Percentiles rank a stretch among this genome's conserved stretches.
Conservation (phyloP, 2,329 filamentous ascomycete genomes). For the Aspergillus sp. region DNA sequence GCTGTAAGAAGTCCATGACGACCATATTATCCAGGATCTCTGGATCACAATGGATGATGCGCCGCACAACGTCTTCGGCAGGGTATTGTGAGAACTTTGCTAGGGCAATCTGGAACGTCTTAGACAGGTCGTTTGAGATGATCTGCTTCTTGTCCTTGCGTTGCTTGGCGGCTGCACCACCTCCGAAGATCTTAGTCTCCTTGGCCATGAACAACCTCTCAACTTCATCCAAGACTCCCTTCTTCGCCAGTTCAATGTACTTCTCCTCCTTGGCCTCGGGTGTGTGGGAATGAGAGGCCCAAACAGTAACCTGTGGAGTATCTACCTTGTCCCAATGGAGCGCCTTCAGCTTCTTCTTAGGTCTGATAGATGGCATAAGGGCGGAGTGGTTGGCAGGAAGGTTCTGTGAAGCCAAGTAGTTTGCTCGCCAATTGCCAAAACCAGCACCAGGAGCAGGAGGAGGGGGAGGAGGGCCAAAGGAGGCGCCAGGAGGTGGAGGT, state of each 20-base stretch:
- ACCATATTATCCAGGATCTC: conserved; percentile 85
- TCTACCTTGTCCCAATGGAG: conserved; percentile 99
- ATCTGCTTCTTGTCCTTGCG: conserved; percentile 97
- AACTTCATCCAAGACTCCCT: conserved; percentile 94
- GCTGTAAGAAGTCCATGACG: conserved; percentile 94
- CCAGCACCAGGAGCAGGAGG: conserved; percentile 65
- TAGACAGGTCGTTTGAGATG: conserved; percentile 84
- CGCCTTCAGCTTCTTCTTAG: conserved; percentile 99
- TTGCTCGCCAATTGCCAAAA: conserved; percentile 59
- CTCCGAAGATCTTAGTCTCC: conserved; percentile 80
- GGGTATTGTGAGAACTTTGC: conserved; percentile 86
- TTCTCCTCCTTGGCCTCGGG: conserved; percentile 89
- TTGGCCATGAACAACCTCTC: conserved; percentile 97
- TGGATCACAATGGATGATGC: conserved; percentile 92
- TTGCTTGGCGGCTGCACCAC: conserved; percentile 63
- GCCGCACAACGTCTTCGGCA: conserved; percentile 80
- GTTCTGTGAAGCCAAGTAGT: conserved; percentile 67
- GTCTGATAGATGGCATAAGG: conserved; percentile 74
- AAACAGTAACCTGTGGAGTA: conserved; percentile 83
- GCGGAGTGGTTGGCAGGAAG: conserved; percentile 57
- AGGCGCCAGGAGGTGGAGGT: conserved; percentile 39
- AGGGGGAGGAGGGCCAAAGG: conserved; percentile 53
- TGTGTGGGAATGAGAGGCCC: conserved; percentile 84
- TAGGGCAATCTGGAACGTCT: conserved; percentile 88
- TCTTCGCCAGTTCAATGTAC: conserved; percentile 86